phyloP scores from a whole-genome alignment of 129 eudicot genomes.

The Glebionis coronaria region DNA sequence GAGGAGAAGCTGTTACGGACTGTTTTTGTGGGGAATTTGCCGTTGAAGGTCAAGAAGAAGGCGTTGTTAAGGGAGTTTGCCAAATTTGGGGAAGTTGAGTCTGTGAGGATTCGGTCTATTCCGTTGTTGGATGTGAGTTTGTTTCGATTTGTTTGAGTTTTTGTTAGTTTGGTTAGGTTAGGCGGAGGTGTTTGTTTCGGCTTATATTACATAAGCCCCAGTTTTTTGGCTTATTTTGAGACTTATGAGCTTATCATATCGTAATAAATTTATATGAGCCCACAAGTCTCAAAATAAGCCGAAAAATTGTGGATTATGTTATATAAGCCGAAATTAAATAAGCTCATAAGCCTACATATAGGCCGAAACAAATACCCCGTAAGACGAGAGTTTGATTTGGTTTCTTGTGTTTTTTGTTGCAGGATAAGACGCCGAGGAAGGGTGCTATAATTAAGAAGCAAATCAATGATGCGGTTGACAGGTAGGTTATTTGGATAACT shows the following conservation, averaged over 20 bases:
- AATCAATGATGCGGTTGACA: slow-evolving; percentile 83
- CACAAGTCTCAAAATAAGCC: too few relatives aligned
- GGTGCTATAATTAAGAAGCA: slow-evolving; percentile 78
- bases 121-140: slow-evolving; percentile 76
- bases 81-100: slow-evolving; percentile 83
- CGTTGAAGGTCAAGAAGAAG: slow-evolving; percentile 88
- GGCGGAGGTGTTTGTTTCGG: too few relatives aligned
- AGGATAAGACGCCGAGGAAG: slow-evolving; percentile 88
- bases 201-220: too few relatives aligned
- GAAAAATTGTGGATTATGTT: too few relatives aligned
- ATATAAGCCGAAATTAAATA: too few relatives aligned
- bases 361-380: too few relatives aligned
- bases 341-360: too few relatives aligned
- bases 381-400: neutral
- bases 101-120: slow-evolving; percentile 84
- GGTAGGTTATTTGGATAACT: too few relatives aligned
- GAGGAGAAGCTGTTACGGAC: slow-evolving; percentile 91
- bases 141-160: neutral
- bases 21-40: slow-evolving; percentile 93
- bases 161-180: neutral
- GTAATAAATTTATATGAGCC: too few relatives aligned
- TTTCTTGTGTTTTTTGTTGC: slow-evolving; percentile 18
- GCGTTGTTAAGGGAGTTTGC: slow-evolving; percentile 65
- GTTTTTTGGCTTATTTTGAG: too few relatives aligned
- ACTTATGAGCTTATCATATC: too few relatives aligned